Percentiles rank a stretch among this genome's conserved stretches.
phyloP scores from a whole-genome alignment of 352 stramenopile genomes.

The Globisporangium sylvaticum region DNA sequence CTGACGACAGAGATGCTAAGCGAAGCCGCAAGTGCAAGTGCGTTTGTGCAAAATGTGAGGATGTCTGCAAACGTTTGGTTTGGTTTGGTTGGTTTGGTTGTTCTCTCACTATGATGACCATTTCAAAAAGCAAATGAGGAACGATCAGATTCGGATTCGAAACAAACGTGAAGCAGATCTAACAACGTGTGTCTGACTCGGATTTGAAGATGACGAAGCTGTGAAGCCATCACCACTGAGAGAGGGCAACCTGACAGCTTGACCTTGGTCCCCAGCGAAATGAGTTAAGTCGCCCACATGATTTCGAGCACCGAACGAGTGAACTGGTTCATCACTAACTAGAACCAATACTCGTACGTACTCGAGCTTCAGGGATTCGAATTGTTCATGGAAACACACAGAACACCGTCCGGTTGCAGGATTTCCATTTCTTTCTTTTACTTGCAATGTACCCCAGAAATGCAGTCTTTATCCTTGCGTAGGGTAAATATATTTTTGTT shows the following conservation, averaged over 20 bases:
- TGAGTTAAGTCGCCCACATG: not conserved
- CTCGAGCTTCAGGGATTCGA: not conserved
- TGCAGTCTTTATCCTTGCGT: too few species aligned
- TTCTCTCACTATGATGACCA: not conserved
- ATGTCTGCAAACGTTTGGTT: not conserved
- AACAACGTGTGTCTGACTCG: too few species aligned
- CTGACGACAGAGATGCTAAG: not conserved
- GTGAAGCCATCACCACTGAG: not conserved
- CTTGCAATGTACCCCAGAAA: too few species aligned
- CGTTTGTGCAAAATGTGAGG: not conserved
- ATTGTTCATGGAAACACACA: not conserved
- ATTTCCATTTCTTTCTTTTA: not conserved
- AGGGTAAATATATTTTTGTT: too few species aligned
- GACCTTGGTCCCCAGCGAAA: not conserved
- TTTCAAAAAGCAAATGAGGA: not conserved
- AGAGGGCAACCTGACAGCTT: not conserved
- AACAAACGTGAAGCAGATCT: too few species aligned
- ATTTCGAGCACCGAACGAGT: not conserved
- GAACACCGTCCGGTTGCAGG: not conserved
- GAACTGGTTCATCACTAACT: not conserved
- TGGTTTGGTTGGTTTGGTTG: too few species aligned
- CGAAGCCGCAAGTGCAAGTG: not conserved
- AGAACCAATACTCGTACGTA: not conserved
- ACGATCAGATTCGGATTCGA: too few species aligned
- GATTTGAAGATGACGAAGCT: not conserved